Evolutionary conservation across 2,329 filamentous ascomycete species (phyloP).

Genomic region (Sphaerulina vaccinii): DNA sequence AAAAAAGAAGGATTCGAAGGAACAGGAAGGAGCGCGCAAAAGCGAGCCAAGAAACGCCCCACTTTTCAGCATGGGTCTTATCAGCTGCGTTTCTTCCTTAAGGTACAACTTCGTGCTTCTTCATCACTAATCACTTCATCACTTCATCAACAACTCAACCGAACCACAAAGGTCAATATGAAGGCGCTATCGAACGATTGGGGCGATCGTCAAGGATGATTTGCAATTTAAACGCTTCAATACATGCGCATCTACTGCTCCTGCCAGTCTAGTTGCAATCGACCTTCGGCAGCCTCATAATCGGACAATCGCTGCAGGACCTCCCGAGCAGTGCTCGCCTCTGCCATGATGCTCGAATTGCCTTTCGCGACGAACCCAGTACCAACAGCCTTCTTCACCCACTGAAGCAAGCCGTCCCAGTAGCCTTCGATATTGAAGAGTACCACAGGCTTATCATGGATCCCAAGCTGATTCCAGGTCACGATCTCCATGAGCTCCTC

Average conservation of each 20-base stretch:
- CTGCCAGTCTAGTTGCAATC: slow-evolving; percentile 81
- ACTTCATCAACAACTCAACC: no score
- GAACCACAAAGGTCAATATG: no score
- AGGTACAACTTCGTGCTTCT: no score
- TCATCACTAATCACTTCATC: no score
- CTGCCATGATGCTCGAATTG: slow-evolving; percentile 74
- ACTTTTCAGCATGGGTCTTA: no score
- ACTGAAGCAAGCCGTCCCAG: slow-evolving; percentile 81
- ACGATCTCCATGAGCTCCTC: slow-evolving; percentile 86
- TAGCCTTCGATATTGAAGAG: slow-evolving; percentile 66
- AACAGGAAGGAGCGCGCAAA: no score
- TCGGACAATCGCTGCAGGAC: slow-evolving; percentile 67
- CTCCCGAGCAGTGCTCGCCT: slow-evolving; percentile 68
- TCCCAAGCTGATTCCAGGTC: slow-evolving; percentile 92
- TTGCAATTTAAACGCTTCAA: no score
- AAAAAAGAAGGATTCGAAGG: no score
- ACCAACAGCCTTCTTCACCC: slow-evolving; percentile 72
- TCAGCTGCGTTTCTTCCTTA: no score
- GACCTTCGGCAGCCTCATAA: slow-evolving; percentile 72
- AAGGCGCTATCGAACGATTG: no score
- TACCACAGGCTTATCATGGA: slow-evolving; percentile 76
- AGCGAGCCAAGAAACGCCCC: no score
- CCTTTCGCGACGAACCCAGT: slow-evolving; percentile 72
- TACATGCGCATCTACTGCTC: slow-evolving; percentile 13
- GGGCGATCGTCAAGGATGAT: no score